A percentile compares a stretch with the other conserved stretches of the same genome.
Conservation (phyloP, 331 rosid genomes). For the Rosa hybrid region DNA sequence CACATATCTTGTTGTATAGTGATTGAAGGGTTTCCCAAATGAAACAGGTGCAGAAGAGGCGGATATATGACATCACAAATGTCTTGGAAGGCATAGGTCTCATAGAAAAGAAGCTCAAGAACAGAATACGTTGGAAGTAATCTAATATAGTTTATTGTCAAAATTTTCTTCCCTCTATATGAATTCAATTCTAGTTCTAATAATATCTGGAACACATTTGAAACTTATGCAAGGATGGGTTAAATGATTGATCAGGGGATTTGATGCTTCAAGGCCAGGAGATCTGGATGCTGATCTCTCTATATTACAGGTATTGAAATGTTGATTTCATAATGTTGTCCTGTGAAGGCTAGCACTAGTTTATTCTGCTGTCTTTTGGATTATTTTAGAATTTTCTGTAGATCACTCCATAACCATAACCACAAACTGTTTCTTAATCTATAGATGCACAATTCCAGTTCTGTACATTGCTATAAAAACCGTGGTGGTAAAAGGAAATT, state of each 20-base stretch:
- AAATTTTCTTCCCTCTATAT: slow-evolving; percentile 13
- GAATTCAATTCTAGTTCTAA: slow-evolving; percentile 24
- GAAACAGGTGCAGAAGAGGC: slow-evolving; percentile 90
- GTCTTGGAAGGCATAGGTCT: slow-evolving; percentile 99
- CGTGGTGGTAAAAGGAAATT: background rate
- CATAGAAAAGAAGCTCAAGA: slow-evolving; percentile 93
- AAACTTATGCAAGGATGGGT: slow-evolving; percentile 36
- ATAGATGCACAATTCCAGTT: background rate
- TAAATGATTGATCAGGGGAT: slow-evolving; percentile 67
- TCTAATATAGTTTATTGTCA: slow-evolving; percentile 26
- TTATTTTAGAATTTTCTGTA: background rate
- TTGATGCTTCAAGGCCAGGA: slow-evolving; percentile 67
- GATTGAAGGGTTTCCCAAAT: slow-evolving; percentile 22
- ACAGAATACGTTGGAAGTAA: slow-evolving; percentile 98
- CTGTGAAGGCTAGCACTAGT: background rate
- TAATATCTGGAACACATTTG: slow-evolving; percentile 19
- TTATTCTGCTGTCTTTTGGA: background rate
- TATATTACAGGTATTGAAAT: slow-evolving; percentile 57
- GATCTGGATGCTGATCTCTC: slow-evolving; percentile 68
- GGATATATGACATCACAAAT: slow-evolving; percentile 97
- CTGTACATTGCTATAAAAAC: background rate
- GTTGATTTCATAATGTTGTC: background rate
- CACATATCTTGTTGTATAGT: slow-evolving; percentile 13
- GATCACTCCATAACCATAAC: background rate
- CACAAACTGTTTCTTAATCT: background rate